Percentiles rank a stretch among this genome's conserved stretches.
phyloP scores from a whole-genome alignment of 169 alveolate genomes.

The Plasmodium coatneyi region DNA sequence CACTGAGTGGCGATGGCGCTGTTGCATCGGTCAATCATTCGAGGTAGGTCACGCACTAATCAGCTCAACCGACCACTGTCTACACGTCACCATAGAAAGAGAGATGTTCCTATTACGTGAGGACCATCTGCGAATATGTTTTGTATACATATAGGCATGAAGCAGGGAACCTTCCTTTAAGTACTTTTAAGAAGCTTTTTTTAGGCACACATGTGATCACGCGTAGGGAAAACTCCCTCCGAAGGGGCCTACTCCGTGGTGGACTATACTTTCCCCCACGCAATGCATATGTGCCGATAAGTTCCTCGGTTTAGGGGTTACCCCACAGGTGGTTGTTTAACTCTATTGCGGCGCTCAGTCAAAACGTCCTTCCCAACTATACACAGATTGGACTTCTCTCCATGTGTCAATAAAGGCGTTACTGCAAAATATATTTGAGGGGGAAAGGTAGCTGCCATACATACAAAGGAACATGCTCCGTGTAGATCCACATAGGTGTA shows the following conservation, averaged over 20 bases:
- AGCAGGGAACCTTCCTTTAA: background rate
- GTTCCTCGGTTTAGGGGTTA: background rate
- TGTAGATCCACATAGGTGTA: too few relatives aligned
- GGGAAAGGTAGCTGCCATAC: too few relatives aligned
- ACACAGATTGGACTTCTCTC: background rate
- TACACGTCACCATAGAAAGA: background rate
- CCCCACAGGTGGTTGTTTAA: background rate
- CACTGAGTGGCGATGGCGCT: background rate
- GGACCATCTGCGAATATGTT: background rate
- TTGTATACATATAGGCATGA: background rate
- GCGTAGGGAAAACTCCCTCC: background rate
- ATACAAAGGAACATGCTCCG: too few relatives aligned
- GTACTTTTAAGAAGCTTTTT: too few relatives aligned
- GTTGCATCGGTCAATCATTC: background rate
- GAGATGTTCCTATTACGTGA: background rate
- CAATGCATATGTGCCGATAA: background rate
- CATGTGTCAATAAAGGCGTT: too few relatives aligned
- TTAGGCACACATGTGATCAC: background rate
- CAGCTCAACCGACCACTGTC: background rate
- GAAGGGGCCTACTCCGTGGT: too few relatives aligned
- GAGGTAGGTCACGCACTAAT: background rate
- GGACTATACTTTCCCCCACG: too few relatives aligned
- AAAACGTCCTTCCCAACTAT: background rate
- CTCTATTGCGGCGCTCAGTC: background rate
- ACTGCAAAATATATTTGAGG: too few relatives aligned